A percentile compares a stretch with the other conserved stretches of the same genome.
Conservation (phyloP, 176 grass and related monocot genomes). For the Cenchrus americanus region DNA sequence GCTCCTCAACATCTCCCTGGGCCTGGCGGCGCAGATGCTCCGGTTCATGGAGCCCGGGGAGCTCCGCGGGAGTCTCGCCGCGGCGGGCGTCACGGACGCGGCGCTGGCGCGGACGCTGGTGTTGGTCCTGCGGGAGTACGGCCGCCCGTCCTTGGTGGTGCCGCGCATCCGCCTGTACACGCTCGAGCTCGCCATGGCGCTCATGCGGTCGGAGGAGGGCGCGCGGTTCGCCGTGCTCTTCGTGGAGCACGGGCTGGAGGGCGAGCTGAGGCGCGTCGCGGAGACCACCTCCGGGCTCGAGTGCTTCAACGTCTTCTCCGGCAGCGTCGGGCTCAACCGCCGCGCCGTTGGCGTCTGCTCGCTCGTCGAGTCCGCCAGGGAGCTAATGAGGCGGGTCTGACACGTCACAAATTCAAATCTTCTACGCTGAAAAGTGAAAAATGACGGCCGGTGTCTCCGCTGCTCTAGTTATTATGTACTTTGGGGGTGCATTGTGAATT, state of each 20-base stretch:
- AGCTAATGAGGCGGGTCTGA: slow-evolving; percentile 42
- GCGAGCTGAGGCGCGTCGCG: slow-evolving; percentile 47
- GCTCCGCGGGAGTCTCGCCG: slow-evolving; percentile 41
- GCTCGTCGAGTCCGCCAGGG: slow-evolving; percentile 50
- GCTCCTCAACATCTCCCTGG: slow-evolving; percentile 60
- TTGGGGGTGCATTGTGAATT: too few relatives aligned
- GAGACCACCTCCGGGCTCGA: slow-evolving; percentile 71
- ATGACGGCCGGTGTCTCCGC: neutral
- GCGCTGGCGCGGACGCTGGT: slow-evolving; percentile 48
- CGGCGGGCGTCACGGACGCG: slow-evolving; percentile 39
- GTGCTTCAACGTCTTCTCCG: slow-evolving; percentile 82
- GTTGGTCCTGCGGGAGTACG: slow-evolving; percentile 47
- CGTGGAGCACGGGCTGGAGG: slow-evolving; percentile 53
- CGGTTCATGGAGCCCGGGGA: slow-evolving; percentile 48
- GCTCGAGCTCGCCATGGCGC: slow-evolving; percentile 58
- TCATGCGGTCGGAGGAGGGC: slow-evolving; percentile 52
- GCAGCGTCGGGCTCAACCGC: slow-evolving; percentile 73
- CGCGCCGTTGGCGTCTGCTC: slow-evolving; percentile 44
- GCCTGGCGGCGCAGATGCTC: slow-evolving; percentile 59
- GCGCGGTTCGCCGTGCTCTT: slow-evolving; percentile 43
- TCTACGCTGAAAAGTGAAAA: neutral
- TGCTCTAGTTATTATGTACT: neutral
- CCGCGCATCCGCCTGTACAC: slow-evolving; percentile 65
- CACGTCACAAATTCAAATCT: neutral
- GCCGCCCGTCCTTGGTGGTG: slow-evolving; percentile 50